A percentile compares a stretch with the other conserved stretches of the same genome.
phyloP scores from a whole-genome alignment of 1,139 yeast species.

The Chernovozyma aurita region DNA sequence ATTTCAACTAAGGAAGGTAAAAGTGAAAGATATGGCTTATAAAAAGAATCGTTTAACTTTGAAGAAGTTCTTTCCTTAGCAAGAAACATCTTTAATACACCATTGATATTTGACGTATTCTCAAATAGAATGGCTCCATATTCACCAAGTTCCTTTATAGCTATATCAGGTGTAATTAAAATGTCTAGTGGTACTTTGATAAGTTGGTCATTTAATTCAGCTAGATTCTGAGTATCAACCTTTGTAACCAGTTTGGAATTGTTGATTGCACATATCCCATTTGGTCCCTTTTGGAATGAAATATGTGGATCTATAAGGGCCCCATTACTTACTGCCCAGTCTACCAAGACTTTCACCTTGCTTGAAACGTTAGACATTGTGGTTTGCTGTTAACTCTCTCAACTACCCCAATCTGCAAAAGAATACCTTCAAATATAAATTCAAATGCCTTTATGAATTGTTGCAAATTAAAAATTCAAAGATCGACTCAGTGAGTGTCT shows the following conservation, averaged over 20 bases:
- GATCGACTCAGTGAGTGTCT: too few relatives aligned
- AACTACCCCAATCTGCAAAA: too few relatives aligned
- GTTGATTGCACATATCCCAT: slow-evolving; percentile 3
- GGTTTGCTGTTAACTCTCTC: neutral
- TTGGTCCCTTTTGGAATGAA: slow-evolving; percentile 10
- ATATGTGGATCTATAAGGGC: slow-evolving; percentile 32
- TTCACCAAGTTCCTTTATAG: slow-evolving; percentile 34
- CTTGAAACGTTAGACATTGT: neutral
- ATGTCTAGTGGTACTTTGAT: slow-evolving; percentile 35
- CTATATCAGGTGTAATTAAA: slow-evolving; percentile 39
- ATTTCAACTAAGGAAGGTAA: slow-evolving; percentile 50
- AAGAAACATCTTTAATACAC: slow-evolving; percentile 44
- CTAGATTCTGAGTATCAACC: slow-evolving; percentile 4
- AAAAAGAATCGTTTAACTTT: slow-evolving; percentile 19
- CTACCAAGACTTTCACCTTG: slow-evolving; percentile 12
- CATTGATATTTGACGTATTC: slow-evolving; percentile 30
- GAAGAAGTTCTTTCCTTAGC: slow-evolving; percentile 28
- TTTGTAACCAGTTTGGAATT: slow-evolving; percentile 5
- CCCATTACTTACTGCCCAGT: slow-evolving; percentile 53
- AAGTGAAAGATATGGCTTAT: slow-evolving; percentile 49
- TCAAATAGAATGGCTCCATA: slow-evolving; percentile 13
- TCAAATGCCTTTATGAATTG: too few relatives aligned
- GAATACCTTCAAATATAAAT: too few relatives aligned
- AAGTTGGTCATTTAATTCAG: slow-evolving; percentile 11
- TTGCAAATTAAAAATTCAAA: too few relatives aligned